Conservation (phyloP, 352 stramenopile species). For the Phytophthora constricta region DNA sequence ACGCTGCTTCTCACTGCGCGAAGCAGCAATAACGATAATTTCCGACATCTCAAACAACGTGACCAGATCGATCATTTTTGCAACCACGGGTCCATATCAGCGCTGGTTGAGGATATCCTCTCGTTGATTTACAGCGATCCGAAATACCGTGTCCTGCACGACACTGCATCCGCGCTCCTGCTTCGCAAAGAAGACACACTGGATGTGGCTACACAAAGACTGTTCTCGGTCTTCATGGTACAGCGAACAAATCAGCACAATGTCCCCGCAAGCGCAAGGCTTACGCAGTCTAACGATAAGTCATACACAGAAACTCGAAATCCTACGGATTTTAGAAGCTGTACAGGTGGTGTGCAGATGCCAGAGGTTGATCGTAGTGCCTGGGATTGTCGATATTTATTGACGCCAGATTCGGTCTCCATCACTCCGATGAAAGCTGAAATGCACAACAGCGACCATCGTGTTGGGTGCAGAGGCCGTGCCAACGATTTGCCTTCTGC, state of each 20-base stretch:
- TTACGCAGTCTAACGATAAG: background rate
- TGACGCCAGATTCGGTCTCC: background rate
- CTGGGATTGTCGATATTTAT: constrained; percentile 7
- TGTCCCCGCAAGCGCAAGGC: background rate
- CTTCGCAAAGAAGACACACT: background rate
- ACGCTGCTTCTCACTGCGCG: constrained; percentile 4
- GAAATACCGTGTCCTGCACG: background rate
- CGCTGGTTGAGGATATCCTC: constrained; percentile 9
- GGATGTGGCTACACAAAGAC: background rate
- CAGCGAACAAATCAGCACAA: background rate
- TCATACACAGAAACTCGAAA: background rate
- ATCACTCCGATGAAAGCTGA: background rate
- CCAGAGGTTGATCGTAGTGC: too few relatives aligned
- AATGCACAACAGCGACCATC: background rate
- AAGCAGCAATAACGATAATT: background rate
- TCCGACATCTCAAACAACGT: background rate
- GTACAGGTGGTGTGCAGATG: too few relatives aligned
- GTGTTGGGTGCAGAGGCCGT: too few relatives aligned
- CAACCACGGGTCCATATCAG: background rate
- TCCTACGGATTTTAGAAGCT: too few relatives aligned
- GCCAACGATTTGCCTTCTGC: too few relatives aligned
- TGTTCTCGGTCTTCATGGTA: constrained; percentile 5
- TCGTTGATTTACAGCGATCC: constrained; percentile 5
- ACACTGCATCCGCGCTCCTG: background rate
- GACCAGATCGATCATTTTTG: background rate